These are phyloP conservation scores for Erysimum pusillum DNA, from an alignment of 441 rosid species.

Conservation along the genomic window DNA sequence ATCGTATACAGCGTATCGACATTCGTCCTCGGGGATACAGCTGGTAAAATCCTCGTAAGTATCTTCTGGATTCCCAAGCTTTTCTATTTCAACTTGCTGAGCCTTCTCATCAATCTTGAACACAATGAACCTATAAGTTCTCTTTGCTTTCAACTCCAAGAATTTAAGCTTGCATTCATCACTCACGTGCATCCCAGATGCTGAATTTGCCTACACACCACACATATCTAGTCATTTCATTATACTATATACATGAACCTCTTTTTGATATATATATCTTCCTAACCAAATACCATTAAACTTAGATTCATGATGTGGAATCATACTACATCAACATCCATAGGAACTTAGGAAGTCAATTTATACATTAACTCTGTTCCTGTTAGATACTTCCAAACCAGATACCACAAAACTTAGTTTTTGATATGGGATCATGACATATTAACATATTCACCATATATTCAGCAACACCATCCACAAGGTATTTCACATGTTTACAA, in stretches of 20 bases:
- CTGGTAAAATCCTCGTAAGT: constrained; percentile 67
- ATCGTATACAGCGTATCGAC: constrained; percentile 79
- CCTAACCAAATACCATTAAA: constrained; percentile 16
- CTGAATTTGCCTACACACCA: constrained; percentile 64
- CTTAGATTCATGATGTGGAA: neutral
- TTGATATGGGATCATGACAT: neutral
- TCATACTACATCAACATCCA: neutral
- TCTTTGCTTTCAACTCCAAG: constrained; percentile 73
- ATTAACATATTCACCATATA: too few relatives aligned
- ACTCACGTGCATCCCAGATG: constrained; percentile 78
- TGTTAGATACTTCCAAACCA: constrained; percentile 12
- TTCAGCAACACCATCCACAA: neutral
- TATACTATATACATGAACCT: neutral
- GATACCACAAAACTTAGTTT: neutral
- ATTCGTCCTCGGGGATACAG: constrained; percentile 68
- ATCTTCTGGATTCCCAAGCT: constrained; percentile 61
- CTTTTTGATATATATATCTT: neutral
- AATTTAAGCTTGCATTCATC: constrained; percentile 81
- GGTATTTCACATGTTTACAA: neutral
- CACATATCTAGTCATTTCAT: too few relatives aligned
- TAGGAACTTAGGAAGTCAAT: neutral
- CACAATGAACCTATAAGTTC: constrained; percentile 66
- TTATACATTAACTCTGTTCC: neutral
- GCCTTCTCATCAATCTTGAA: constrained; percentile 70
- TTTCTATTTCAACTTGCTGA: constrained; percentile 72